These are phyloP conservation scores for Ustilago lituana DNA, from an alignment of 1,284 basidiomycete genomes.

Conservation along the genomic window DNA sequence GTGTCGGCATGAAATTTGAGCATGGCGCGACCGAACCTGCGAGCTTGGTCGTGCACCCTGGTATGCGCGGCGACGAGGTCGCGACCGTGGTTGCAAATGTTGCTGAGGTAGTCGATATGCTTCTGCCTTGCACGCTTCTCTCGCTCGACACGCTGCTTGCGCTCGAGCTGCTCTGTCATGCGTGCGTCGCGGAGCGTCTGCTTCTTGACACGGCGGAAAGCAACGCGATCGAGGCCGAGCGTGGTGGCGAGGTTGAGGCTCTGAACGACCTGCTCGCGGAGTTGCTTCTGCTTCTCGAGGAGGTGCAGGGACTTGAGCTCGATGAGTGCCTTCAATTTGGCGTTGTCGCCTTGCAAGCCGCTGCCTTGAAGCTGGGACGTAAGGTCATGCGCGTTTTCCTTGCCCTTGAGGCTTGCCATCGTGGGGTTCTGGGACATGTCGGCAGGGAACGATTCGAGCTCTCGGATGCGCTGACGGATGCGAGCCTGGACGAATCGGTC, in stretches of 20 bases:
- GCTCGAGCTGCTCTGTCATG: conserved; percentile 87
- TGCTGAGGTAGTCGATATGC: conserved; percentile 89
- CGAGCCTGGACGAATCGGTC: conserved; percentile 90
- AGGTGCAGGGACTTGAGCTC: conserved; percentile 93
- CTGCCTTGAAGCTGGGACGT: conserved; percentile 24
- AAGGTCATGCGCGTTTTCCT: conserved; percentile 41
- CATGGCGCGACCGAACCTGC: conserved; percentile 70
- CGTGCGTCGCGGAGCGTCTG: conserved; percentile 89
- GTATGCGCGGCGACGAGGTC: conserved; percentile 76
- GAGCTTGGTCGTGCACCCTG: conserved; percentile 69
- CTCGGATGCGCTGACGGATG: conserved; percentile 86
- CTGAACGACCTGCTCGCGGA: conserved; percentile 86
- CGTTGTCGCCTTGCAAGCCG: conserved; percentile 69
- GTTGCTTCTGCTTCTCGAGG: conserved; percentile 85
- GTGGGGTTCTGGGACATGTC: conserved; percentile 72
- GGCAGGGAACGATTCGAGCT: conserved; percentile 84
- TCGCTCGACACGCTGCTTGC: conserved; percentile 89
- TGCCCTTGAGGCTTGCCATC: conserved; percentile 42
- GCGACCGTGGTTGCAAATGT: conserved; percentile 86
- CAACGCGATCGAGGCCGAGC: conserved; percentile 84
- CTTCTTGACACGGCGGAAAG: conserved; percentile 88
- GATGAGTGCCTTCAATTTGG: conserved; percentile 88
- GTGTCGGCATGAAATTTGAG: conserved; percentile 70
- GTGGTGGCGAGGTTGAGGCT: conserved; percentile 89
- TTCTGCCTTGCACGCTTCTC: conserved; percentile 95